A percentile compares a stretch with the other conserved stretches of the same genome.
Evolutionary conservation across 192 early-diverging fungal genomes (phyloP).

Genomic region (Glomus cerebriforme): DNA sequence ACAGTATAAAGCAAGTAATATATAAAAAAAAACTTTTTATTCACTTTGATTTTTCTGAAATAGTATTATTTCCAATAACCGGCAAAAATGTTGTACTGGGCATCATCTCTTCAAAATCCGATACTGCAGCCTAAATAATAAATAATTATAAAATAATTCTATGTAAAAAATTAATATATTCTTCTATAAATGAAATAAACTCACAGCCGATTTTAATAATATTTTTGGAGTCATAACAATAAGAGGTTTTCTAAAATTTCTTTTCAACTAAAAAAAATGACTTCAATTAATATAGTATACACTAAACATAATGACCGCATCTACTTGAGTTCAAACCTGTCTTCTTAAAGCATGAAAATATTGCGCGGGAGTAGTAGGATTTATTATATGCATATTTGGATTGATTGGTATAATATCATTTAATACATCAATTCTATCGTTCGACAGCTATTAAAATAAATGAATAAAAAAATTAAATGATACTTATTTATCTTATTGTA

Average conservation of each 20-base stretch:
- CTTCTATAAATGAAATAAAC: background rate
- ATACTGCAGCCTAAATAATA: slow-evolving; percentile 53
- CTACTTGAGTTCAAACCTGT: slow-evolving; percentile 52
- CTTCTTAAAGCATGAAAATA: slow-evolving; percentile 95
- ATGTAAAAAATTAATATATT: background rate
- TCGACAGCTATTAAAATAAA: slow-evolving; percentile 60
- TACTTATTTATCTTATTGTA: background rate
- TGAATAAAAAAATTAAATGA: background rate
- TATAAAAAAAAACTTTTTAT: slow-evolving; percentile 35
- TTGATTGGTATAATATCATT: slow-evolving; percentile 59
- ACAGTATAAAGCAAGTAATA: background rate
- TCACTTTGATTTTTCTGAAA: slow-evolving; percentile 40
- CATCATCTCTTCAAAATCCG: slow-evolving; percentile 78
- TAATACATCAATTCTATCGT: slow-evolving; percentile 70
- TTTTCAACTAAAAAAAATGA: slow-evolving; percentile 59
- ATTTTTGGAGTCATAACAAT: slow-evolving; percentile 81
- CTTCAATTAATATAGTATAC: background rate
- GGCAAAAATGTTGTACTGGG: slow-evolving; percentile 86
- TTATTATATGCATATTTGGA: slow-evolving; percentile 91
- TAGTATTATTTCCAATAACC: slow-evolving; percentile 66
- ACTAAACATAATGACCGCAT: background rate
- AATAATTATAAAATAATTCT: background rate
- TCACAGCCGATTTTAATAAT: slow-evolving; percentile 62
- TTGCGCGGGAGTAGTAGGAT: slow-evolving; percentile 93
- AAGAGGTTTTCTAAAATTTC: slow-evolving; percentile 93